Evolutionary conservation across 1,284 basidiomycete genomes (phyloP).

Genomic region (Flammula alnicola): DNA sequence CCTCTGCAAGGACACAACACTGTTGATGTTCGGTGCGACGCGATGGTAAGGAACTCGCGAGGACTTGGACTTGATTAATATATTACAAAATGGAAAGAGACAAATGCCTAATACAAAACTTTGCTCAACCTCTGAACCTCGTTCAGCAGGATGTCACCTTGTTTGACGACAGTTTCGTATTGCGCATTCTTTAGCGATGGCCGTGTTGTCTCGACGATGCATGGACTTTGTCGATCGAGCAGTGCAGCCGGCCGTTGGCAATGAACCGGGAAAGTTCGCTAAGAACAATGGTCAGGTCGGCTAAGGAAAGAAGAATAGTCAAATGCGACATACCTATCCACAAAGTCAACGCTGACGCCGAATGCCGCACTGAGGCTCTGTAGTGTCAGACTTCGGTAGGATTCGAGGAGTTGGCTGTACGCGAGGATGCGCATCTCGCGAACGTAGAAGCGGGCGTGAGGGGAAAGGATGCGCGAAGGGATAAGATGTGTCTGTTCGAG

Average conservation of each 20-base stretch:
- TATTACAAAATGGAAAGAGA: too few relatives aligned
- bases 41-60: too few relatives aligned
- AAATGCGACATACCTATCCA: conserved; percentile 65
- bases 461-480: conserved; percentile 84
- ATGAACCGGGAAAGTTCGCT: conserved; percentile 95
- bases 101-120: conserved; percentile 61
- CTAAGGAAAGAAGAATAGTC: conserved; percentile 1
- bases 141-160: conserved; percentile 81
- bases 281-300: conserved; percentile 3
- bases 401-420: conserved; percentile 91
- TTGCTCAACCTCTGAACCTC: conserved; percentile 77
- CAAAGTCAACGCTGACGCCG: conserved; percentile 87
- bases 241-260: conserved; percentile 86
- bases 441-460: conserved; percentile 90
- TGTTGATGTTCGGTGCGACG: too few relatives aligned
- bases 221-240: conserved; percentile 93
- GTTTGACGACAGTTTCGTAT: conserved; percentile 78
- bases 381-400: conserved; percentile 89
- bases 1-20: too few relatives aligned
- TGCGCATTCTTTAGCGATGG: conserved; percentile 86
- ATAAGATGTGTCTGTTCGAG: conserved; percentile 89
- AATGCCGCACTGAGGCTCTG: conserved; percentile 89
- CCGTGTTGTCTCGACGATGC: conserved; percentile 93
- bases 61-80: too few relatives aligned
- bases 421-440: conserved; percentile 97